Conservation (phyloP, 2,329 filamentous ascomycete species). For the Neonectria magnoliae region DNA sequence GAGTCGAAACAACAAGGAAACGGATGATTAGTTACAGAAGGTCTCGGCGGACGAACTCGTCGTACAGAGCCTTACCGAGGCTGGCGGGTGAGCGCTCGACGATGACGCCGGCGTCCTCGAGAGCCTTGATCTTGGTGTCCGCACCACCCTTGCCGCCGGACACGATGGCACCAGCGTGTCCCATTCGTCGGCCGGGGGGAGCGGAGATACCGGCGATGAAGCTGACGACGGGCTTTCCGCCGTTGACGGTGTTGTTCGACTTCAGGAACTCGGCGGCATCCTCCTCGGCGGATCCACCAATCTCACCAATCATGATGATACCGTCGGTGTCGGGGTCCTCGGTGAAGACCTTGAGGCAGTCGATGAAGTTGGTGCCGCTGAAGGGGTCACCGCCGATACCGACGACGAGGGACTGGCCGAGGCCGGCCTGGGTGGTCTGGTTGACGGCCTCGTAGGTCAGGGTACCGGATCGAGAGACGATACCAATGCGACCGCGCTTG, state of each 20-base stretch:
- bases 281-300: constrained; percentile 96
- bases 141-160: constrained; percentile 97
- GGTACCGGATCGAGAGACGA: constrained; percentile 97
- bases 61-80: constrained; percentile 92
- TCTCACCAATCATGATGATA: constrained; percentile 99
- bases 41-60: constrained; percentile 96
- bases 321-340: constrained; percentile 96
- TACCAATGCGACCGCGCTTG: constrained; percentile 98
- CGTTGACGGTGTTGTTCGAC: constrained; percentile 86
- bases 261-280: constrained; percentile 97
- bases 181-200: constrained; percentile 96
- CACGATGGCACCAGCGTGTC: constrained; percentile 98
- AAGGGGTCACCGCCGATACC: constrained; percentile 99
- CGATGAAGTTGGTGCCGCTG: constrained; percentile 99
- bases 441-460: constrained; percentile 99
- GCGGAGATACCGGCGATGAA: constrained; percentile 99
- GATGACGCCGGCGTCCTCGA: constrained; percentile 92
- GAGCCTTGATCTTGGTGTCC: constrained; percentile 96
- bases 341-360: constrained; percentile 97
- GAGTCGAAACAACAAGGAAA: constrained; percentile 24
- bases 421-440: constrained; percentile 96
- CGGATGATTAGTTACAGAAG: constrained; percentile 73
- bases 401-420: constrained; percentile 97
- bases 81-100: constrained; percentile 94
- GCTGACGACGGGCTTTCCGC: constrained; percentile 91